Percentiles rank a stretch among this genome's conserved stretches.
These are phyloP conservation scores for Haplographium delicatum DNA, from an alignment of 495 filamentous ascomycete genomes.

Conservation along the genomic window DNA sequence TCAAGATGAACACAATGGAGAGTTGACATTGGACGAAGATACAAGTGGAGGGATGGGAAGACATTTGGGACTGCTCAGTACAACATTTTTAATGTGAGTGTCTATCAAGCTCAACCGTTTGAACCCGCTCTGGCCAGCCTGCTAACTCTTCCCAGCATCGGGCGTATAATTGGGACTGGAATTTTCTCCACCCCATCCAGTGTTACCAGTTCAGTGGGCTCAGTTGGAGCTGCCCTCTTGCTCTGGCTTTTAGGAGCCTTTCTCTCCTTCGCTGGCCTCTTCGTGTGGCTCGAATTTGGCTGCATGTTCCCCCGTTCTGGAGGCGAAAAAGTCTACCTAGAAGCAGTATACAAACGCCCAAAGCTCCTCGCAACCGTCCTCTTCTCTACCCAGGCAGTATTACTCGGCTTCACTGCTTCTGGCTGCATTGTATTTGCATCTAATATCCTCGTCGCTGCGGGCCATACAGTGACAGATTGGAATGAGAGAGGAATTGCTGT, in stretches of 20 bases:
- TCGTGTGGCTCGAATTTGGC: slow-evolving; percentile 44
- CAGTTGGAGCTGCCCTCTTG: slow-evolving; percentile 37
- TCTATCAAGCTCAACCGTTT: background rate
- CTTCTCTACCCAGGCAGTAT: slow-evolving; percentile 41
- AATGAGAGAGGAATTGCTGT: slow-evolving; percentile 39
- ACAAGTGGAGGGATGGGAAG: slow-evolving; percentile 28
- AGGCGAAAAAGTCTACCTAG: slow-evolving; percentile 45
- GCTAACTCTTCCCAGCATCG: background rate
- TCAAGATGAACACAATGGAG: background rate
- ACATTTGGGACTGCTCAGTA: slow-evolving; percentile 38
- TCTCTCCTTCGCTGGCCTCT: slow-evolving; percentile 37
- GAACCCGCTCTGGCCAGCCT: no score
- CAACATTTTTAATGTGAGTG: slow-evolving; percentile 38
- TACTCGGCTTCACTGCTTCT: slow-evolving; percentile 25
- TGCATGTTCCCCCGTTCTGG: slow-evolving; percentile 29
- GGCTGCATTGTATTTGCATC: slow-evolving; percentile 35
- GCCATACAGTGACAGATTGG: slow-evolving; percentile 40
- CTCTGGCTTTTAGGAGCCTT: slow-evolving; percentile 36
- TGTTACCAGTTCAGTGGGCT: slow-evolving; percentile 44
- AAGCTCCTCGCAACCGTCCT: slow-evolving; percentile 46
- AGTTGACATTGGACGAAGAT: slow-evolving; percentile 28
- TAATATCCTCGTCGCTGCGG: slow-evolving; percentile 23
- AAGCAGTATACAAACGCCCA: slow-evolving; percentile 47
- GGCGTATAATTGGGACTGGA: slow-evolving; percentile 19
- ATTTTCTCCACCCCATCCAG: slow-evolving; percentile 48